Base-by-base conservation (phyloP, 305 asterid species). In the Solanum hybrid region DNA sequence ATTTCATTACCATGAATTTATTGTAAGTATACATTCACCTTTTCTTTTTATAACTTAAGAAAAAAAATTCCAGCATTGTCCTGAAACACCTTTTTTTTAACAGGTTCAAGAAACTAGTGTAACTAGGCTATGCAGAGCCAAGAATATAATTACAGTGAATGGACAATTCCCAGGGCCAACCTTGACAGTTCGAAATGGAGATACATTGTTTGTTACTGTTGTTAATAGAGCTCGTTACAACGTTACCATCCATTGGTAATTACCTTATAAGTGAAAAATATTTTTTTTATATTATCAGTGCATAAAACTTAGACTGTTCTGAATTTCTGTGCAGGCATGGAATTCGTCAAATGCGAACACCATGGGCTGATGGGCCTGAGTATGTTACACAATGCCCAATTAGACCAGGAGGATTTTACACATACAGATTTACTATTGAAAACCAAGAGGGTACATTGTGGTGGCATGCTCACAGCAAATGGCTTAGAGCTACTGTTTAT, bases 401-500 rank as follows among this genome's bases (percentile, higher is more conserved):
- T 57, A 94, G 92, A 92, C 98, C 99, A 0, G 98, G 98, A 7
- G 93, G 91, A 57, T 91, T 95, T 75, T 96, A 96, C 89, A 96
- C 99, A 22, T 96, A 95, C 87, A 89, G 95, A 67, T 96, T 92
- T 94, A 89, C 92, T 8, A 93, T 96, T 13, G 95, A 94, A 91
- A 91, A 95, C 33, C 97, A 94, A 77, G 98, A 95, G 26, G 99
- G 99, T 18, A 96, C 98, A 7, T 88, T 96, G 83, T 96, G 99
- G 98, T 96, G 99, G 99, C 98, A 96, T 88, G 99, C 99, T 51
- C 99, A 96, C 31, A 95, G 98, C 93, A 91, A 89, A 92, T 96
- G 97, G 98, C 97, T 96, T 22, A 93, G 99, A 89, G 98, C 98
- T 73, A 96, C 99, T 0, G 94, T 96, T 14, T 95, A 96, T 46